A percentile compares a stretch with the other conserved stretches of the same genome.
These are phyloP conservation scores for Hypoxylon lenormandii DNA, from an alignment of 495 filamentous ascomycete species.

Conservation along the genomic window DNA sequence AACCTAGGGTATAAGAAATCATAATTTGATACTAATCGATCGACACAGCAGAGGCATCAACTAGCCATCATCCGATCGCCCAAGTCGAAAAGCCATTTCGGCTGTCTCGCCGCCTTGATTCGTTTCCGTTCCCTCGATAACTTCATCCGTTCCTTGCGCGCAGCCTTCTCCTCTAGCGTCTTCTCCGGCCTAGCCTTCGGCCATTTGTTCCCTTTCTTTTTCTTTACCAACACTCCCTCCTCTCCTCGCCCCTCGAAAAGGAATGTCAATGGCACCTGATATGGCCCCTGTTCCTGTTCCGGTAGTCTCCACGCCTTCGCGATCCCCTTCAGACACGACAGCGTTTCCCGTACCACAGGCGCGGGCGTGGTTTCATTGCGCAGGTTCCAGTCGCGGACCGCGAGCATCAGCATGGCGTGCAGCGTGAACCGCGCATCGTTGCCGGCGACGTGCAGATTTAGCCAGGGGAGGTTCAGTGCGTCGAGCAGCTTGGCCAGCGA, in stretches of 20 bases:
- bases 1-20: too few species aligned
- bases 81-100: background rate
- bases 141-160: background rate
- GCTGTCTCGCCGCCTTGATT: background rate
- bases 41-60: too few species aligned
- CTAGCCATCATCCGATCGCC: background rate
- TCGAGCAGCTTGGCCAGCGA: background rate
- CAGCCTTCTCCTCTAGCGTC: background rate
- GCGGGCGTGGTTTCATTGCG: background rate
- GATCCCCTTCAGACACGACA: background rate
- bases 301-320: background rate
- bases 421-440: slow-evolving; percentile 5
- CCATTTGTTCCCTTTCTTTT: background rate
- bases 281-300: background rate
- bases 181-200: slow-evolving; percentile 3
- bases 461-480: background rate
- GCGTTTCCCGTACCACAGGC: background rate
- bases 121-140: background rate
- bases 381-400: background rate
- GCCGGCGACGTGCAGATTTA: slow-evolving; percentile 1
- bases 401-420: background rate
- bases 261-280: background rate
- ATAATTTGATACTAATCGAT: too few species aligned
- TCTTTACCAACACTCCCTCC: background rate
- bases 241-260: background rate